phyloP scores from a whole-genome alignment of 1,284 basidiomycete species.

The Ustilago shanxiensis region DNA sequence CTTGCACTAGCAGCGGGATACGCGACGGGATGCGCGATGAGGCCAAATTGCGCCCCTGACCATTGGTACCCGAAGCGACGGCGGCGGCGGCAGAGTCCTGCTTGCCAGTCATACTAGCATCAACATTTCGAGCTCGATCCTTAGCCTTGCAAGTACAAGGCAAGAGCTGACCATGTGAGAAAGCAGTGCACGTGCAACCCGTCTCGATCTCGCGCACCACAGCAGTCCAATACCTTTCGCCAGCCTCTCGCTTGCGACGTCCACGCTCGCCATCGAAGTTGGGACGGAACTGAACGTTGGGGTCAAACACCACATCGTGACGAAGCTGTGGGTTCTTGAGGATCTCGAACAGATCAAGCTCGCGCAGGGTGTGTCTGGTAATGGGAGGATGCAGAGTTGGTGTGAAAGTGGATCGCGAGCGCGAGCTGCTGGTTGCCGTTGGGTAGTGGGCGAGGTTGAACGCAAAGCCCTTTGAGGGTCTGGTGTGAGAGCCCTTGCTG shows the following conservation, averaged over 20 bases:
- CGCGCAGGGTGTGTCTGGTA: constrained; percentile 83
- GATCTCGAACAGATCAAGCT: constrained; percentile 86
- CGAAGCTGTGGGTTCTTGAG: constrained; percentile 89
- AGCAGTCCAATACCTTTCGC: constrained; percentile 87
- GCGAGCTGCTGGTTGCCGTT: constrained; percentile 18
- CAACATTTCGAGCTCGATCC: constrained; percentile 8
- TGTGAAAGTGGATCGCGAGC: constrained; percentile 45
- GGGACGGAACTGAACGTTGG: constrained; percentile 70
- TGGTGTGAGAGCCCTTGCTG: constrained; percentile 2
- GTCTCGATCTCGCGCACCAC: constrained; percentile 81
- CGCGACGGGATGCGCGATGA: constrained; percentile 75
- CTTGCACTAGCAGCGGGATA: constrained; percentile 79
- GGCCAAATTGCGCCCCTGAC: neutral
- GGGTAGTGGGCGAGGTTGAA: constrained; percentile 30
- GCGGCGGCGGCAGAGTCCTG: constrained; percentile 1
- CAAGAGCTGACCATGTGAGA: constrained; percentile 71
- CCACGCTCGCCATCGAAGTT: constrained; percentile 72
- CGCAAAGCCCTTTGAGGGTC: constrained; percentile 21
- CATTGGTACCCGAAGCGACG: neutral
- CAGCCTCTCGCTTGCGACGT: constrained; percentile 80
- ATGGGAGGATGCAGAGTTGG: constrained; percentile 82
- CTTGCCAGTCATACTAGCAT: neutral
- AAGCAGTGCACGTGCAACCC: constrained; percentile 86
- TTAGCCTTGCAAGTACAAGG: constrained; percentile 67
- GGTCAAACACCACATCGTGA: constrained; percentile 87